A percentile compares a stretch with the other conserved stretches of the same genome.
These are phyloP conservation scores for Suillus subalutaceus DNA, from an alignment of 768 basidiomycete species.

Conservation along the genomic window DNA sequence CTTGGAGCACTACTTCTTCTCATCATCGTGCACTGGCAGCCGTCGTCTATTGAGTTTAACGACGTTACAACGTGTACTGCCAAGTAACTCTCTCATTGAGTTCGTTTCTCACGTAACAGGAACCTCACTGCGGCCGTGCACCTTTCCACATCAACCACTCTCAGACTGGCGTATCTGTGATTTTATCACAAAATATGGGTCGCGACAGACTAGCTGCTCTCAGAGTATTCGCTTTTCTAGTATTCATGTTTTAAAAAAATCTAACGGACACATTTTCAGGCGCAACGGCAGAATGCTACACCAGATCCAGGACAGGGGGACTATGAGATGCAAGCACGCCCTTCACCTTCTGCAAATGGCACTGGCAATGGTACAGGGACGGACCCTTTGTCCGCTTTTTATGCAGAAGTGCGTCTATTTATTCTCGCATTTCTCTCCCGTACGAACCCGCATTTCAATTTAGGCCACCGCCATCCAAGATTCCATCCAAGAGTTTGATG, in stretches of 20 bases:
- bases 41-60: not conserved
- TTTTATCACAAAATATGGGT: conserved; percentile 46
- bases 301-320: conserved; percentile 31
- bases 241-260: conserved; percentile 46
- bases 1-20: not conserved
- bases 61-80: not conserved
- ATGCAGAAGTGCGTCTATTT: conserved; percentile 29
- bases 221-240: conserved; percentile 69
- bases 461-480: conserved; percentile 57
- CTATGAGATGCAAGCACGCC: conserved; percentile 31
- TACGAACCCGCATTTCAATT: not conserved
- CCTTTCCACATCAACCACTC: not conserved
- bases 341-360: conserved; percentile 32
- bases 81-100: not conserved
- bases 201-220: conserved; percentile 80
- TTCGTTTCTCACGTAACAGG: conserved; percentile 5
- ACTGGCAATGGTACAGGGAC: conserved; percentile 9
- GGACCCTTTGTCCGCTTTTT: conserved; percentile 31
- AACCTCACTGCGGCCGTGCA: not conserved
- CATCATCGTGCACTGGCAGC: not conserved
- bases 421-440: not conserved
- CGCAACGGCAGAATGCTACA: conserved; percentile 53
- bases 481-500: conserved; percentile 43
- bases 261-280: conserved; percentile 63
- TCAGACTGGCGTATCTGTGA: not conserved